Percentiles rank a stretch among this genome's conserved stretches.
Evolutionary conservation across 140 eudicot species (phyloP).

Genomic region (Erigeron philadelphicus): DNA sequence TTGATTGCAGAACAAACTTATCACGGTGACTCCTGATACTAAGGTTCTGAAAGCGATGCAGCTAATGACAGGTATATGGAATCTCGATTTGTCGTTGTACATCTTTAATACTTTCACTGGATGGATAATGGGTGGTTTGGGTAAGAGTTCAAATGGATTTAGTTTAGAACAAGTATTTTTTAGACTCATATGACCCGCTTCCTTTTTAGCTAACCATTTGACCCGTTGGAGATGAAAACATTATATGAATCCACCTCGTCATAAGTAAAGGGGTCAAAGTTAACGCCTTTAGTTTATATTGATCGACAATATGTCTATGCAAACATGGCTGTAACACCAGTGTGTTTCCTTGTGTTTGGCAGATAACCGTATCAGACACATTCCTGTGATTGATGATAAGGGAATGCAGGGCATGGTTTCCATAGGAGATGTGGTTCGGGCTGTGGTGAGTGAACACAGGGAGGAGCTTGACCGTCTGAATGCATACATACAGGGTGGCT

Average conservation of each 20-base stretch:
- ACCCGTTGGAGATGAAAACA: background rate
- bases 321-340: background rate
- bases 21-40: slow-evolving; percentile 87
- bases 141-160: too few relatives aligned
- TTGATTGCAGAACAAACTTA: slow-evolving; percentile 84
- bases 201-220: background rate
- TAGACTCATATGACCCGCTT: too few relatives aligned
- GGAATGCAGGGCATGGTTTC: slow-evolving; percentile 99
- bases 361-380: slow-evolving; percentile 98
- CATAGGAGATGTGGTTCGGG: slow-evolving; percentile 98
- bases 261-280: too few relatives aligned
- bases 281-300: background rate
- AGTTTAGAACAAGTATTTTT: too few relatives aligned
- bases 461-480: slow-evolving; percentile 90
- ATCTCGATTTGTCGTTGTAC: background rate
- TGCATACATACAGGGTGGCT: slow-evolving; percentile 92
- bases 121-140: background rate
- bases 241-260: too few relatives aligned
- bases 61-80: slow-evolving; percentile 80
- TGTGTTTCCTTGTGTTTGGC: slow-evolving; percentile 20
- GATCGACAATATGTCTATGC: background rate
- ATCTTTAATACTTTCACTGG: background rate
- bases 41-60: slow-evolving; percentile 99
- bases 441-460: slow-evolving; percentile 93
- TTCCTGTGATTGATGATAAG: slow-evolving; percentile 71